phyloP scores from a whole-genome alignment of 2,329 filamentous ascomycete genomes.

The Colletotrichum salicis region DNA sequence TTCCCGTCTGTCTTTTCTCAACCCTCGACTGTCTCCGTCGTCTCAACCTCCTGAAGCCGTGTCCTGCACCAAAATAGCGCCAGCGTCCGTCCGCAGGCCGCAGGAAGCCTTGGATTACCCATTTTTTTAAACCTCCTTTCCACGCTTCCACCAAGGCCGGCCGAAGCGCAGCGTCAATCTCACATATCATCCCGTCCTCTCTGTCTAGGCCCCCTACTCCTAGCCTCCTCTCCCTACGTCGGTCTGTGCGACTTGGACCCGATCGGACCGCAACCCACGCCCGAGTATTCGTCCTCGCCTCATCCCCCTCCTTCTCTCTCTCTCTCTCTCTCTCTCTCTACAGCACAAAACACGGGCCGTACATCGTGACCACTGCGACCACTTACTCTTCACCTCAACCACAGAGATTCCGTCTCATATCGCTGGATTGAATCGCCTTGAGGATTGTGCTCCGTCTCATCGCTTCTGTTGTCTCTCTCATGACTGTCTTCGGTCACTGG shows the following conservation, averaged over 20 bases:
- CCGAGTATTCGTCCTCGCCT: conserved; percentile 5
- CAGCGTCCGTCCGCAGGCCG: conserved; percentile 27
- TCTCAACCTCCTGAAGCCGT: conserved; percentile 33
- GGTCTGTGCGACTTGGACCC: conserved; percentile 29
- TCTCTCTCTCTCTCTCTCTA: not conserved
- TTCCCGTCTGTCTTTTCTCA: conserved; percentile 25
- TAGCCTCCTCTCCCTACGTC: conserved; percentile 21
- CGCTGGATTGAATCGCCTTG: not conserved
- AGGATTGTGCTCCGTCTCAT: conserved; percentile 24
- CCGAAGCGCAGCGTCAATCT: conserved; percentile 25
- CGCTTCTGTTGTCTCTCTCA: conserved; percentile 4
- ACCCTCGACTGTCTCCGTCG: conserved; percentile 20
- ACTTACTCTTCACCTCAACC: not conserved
- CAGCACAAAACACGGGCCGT: not conserved
- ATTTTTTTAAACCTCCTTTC: not conserved
- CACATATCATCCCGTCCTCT: conserved; percentile 27
- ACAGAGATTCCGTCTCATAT: conserved; percentile 2
- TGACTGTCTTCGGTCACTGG: not conserved
- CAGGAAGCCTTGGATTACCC: conserved; percentile 8
- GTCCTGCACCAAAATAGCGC: conserved; percentile 31
- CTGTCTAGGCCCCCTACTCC: not conserved
- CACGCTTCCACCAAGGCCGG: conserved; percentile 9
- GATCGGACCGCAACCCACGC: conserved; percentile 17
- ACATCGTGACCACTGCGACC: conserved; percentile 19
- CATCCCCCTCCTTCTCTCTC: not conserved